These are phyloP conservation scores for Colletotrichum abscissum DNA, from an alignment of 2,329 filamentous ascomycete species.

Conservation along the genomic window DNA sequence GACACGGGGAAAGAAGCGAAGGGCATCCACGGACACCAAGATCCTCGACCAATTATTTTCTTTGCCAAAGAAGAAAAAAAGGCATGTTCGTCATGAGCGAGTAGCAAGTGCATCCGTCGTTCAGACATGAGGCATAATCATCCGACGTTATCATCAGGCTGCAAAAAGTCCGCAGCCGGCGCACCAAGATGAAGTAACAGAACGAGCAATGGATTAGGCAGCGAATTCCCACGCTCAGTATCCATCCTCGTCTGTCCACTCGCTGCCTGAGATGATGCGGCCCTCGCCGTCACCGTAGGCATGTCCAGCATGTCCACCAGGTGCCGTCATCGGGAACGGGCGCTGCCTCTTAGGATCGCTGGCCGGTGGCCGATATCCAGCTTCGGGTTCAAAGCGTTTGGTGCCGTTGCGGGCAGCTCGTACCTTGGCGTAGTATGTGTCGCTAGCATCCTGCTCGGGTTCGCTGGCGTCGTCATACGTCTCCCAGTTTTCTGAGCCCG, in stretches of 20 bases:
- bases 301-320: constrained; percentile 58
- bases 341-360: constrained; percentile 65
- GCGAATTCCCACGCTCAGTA: constrained; percentile 50
- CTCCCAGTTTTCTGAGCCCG: constrained; percentile 97
- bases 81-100: constrained; percentile 13
- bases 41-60: constrained; percentile 3
- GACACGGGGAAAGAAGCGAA: constrained; percentile 21
- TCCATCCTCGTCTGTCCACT: constrained; percentile 75
- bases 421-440: constrained; percentile 84
- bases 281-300: constrained; percentile 67
- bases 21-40: not conserved
- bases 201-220: not conserved
- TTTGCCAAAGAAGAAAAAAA: not conserved
- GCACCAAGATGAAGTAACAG: not conserved
- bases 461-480: constrained; percentile 90
- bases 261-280: constrained; percentile 71
- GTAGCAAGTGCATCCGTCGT: constrained; percentile 13
- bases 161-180: not conserved
- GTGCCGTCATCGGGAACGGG: constrained; percentile 62
- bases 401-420: constrained; percentile 73
- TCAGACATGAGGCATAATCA: constrained; percentile 34
- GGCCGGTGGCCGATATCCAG: constrained; percentile 52
- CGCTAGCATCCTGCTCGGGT: constrained; percentile 78
- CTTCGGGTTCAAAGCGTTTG: constrained; percentile 71
- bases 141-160: constrained; percentile 32